Evolutionary conservation across 441 rosid species (phyloP).

Genomic region (Kokia cookei): DNA sequence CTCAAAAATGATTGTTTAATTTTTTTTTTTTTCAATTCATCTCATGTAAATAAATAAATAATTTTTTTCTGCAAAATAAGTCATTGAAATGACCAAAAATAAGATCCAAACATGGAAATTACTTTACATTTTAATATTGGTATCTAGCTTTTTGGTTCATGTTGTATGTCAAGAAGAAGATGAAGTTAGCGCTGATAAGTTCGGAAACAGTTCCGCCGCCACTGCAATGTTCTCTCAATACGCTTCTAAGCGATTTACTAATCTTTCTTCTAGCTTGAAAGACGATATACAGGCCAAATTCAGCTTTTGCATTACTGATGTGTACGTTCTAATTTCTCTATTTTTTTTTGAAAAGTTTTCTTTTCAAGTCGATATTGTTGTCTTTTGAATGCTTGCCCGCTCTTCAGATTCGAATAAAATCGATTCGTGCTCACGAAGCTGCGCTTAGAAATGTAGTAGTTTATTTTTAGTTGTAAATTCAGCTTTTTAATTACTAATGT

Average conservation of each 20-base stretch:
- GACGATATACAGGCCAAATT: conserved; percentile 50
- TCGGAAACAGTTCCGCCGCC: conserved; percentile 24
- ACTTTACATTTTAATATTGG: conserved; percentile 26
- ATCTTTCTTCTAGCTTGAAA: conserved; percentile 51
- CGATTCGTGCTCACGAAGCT: no score
- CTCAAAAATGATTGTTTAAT: no score
- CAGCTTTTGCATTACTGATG: conserved; percentile 82
- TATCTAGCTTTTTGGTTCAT: conserved; percentile 8
- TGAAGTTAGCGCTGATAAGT: neutral
- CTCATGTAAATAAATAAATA: neutral
- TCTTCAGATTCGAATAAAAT: no score
- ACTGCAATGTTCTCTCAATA: conserved; percentile 36
- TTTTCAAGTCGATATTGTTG: no score
- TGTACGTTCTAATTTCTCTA: conserved; percentile 21
- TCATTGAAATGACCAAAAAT: conserved; percentile 37
- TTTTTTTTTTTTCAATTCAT: neutral
- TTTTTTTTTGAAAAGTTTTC: no score
- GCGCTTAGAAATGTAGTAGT: no score
- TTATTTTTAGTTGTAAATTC: no score
- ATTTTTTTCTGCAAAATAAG: neutral
- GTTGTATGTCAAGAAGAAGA: conserved; percentile 23
- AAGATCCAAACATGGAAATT: neutral
- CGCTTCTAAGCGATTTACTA: conserved; percentile 40
- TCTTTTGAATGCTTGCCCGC: no score
- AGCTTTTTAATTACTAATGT: no score